A percentile compares a stretch with the other conserved stretches of the same genome.
These are phyloP conservation scores for Spathaspora girioi DNA, from an alignment of 805 yeast genomes.

Conservation along the genomic window DNA sequence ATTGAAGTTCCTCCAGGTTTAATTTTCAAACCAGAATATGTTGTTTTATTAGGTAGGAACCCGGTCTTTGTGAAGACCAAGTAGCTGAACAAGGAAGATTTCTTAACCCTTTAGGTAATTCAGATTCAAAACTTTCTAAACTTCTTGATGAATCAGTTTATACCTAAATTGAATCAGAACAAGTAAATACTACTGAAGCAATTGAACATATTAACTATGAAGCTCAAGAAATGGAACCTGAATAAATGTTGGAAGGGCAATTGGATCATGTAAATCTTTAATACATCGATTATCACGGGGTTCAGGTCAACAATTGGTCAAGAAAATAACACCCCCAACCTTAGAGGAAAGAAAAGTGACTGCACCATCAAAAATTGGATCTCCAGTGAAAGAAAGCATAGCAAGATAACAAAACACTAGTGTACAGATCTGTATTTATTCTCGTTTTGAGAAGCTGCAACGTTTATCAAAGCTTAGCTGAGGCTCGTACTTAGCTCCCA, in stretches of 20 bases:
- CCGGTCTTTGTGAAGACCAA: constrained; percentile 39
- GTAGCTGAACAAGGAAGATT: constrained; percentile 40
- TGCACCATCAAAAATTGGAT: background rate
- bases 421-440: no score
- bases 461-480: no score
- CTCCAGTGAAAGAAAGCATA: background rate
- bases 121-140: constrained; percentile 38
- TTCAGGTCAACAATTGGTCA: constrained; percentile 23
- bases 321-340: constrained; percentile 13
- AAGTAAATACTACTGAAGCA: constrained; percentile 1
- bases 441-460: no score
- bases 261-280: constrained; percentile 19
- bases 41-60: constrained; percentile 40
- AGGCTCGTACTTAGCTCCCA: no score
- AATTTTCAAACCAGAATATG: constrained; percentile 39
- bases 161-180: background rate
- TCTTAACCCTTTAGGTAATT: constrained; percentile 36
- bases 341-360: background rate
- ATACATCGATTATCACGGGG: constrained; percentile 37
- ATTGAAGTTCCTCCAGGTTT: constrained; percentile 34
- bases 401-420: background rate
- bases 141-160: constrained; percentile 33
- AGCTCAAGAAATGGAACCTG: constrained; percentile 17
- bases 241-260: constrained; percentile 4
- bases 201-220: constrained; percentile 15